Percentiles rank a stretch among this genome's conserved stretches.
These are phyloP conservation scores for Ganoderma sp. DNA, from an alignment of 1,284 basidiomycete genomes.

Conservation along the genomic window DNA sequence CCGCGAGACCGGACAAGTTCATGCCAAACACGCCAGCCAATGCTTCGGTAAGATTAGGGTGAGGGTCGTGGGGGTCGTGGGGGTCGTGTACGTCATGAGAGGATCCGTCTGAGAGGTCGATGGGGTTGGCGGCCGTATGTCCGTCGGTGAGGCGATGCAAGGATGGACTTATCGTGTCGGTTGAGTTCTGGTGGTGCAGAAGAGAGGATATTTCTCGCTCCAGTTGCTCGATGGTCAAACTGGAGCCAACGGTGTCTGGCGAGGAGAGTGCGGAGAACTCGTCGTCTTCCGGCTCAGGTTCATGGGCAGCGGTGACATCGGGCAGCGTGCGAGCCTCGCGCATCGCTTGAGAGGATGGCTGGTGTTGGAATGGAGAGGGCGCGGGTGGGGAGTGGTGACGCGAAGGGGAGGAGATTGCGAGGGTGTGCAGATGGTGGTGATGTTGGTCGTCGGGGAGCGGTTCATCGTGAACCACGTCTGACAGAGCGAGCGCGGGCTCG, in stretches of 20 bases:
- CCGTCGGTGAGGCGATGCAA: constrained; percentile 35
- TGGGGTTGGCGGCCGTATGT: constrained; percentile 19
- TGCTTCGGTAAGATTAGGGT: constrained; percentile 21
- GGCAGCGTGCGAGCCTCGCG: constrained; percentile 17
- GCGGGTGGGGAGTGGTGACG: constrained; percentile 33
- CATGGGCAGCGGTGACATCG: constrained; percentile 13
- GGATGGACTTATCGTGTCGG: constrained; percentile 63
- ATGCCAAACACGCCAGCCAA: constrained; percentile 45
- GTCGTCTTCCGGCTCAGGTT: constrained; percentile 29
- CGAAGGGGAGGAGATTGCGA: constrained; percentile 30
- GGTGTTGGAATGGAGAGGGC: constrained; percentile 45
- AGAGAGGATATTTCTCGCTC: constrained; percentile 76
- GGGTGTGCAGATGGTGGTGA: constrained; percentile 42
- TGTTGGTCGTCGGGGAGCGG: constrained; percentile 50
- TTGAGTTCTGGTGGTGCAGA: constrained; percentile 71
- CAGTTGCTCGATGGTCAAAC: constrained; percentile 65
- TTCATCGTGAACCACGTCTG: constrained; percentile 80
- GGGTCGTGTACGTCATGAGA: constrained; percentile 7
- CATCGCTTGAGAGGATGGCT: constrained; percentile 23
- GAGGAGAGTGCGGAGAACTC: constrained; percentile 34
- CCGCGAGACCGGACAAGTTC: constrained; percentile 67
- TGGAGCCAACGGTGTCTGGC: constrained; percentile 46
- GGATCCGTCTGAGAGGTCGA: constrained; percentile 16
- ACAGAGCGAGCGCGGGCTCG: constrained; percentile 68
- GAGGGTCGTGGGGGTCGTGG: constrained; percentile 21